phyloP scores from a whole-genome alignment of 2,329 filamentous ascomycete genomes.

The Fusarium sulawesiense region DNA sequence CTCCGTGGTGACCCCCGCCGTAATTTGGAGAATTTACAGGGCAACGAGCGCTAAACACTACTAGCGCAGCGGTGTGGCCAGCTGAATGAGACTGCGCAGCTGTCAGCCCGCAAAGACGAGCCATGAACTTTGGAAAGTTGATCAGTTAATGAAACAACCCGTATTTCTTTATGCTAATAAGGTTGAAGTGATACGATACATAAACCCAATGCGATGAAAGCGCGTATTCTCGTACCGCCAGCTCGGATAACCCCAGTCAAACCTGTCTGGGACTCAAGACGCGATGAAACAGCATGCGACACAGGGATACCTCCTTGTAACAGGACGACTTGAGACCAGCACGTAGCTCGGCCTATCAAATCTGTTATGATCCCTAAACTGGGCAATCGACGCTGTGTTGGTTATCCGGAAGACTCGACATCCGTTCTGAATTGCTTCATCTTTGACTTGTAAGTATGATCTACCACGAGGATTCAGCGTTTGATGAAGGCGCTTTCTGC shows the following conservation, averaged over 20 bases:
- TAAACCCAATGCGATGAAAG: neutral
- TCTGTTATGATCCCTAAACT: too few relatives aligned
- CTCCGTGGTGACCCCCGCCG: too few relatives aligned
- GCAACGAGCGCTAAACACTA: neutral
- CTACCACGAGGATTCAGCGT: neutral
- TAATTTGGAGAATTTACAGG: neutral
- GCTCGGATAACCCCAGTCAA: neutral
- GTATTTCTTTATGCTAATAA: neutral
- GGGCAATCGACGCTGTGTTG: neutral
- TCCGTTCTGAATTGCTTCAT: neutral
- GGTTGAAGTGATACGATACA: neutral
- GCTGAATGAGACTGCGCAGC: neutral
- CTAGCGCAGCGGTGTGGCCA: neutral
- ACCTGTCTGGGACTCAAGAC: neutral
- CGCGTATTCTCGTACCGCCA: neutral
- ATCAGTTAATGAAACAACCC: accelerated
- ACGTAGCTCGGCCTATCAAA: neutral
- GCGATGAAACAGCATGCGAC: constrained; percentile 21
- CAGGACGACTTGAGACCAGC: neutral
- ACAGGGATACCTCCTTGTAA: constrained; percentile 18
- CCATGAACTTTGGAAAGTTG: neutral
- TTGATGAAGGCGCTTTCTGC: neutral
- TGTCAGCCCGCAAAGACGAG: neutral
- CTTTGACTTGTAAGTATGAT: neutral
- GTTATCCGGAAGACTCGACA: neutral